Conservation (phyloP, 169 alveolate genomes). For the Eimeria falciformis region DNA sequence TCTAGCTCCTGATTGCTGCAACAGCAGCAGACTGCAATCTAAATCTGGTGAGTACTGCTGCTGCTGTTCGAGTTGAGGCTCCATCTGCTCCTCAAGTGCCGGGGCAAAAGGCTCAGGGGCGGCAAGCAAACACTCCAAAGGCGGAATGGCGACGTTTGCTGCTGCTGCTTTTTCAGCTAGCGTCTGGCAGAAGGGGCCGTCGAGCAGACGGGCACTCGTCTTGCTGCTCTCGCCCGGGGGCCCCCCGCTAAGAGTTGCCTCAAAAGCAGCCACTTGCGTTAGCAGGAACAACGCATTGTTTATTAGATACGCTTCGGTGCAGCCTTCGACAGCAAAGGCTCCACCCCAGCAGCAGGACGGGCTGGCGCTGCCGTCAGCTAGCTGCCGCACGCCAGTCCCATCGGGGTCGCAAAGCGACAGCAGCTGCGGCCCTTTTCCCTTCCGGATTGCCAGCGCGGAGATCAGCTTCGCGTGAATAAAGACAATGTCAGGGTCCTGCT, state of each 20-base stretch:
- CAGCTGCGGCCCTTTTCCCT: constrained; percentile 61
- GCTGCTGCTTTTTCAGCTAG: background rate
- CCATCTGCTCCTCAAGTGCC: background rate
- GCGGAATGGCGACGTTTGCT: constrained; percentile 12
- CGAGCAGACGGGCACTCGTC: background rate
- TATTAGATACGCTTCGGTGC: constrained; percentile 68
- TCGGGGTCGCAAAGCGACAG: constrained; percentile 67
- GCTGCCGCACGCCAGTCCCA: constrained; percentile 67
- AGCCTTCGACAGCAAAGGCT: constrained; percentile 72
- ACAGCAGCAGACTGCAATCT: background rate
- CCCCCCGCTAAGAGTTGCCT: constrained; percentile 8
- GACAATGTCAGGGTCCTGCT: constrained; percentile 49
- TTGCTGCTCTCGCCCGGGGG: background rate
- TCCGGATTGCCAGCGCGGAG: constrained; percentile 57
- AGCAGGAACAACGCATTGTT: constrained; percentile 37
- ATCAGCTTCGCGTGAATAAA: constrained; percentile 62
- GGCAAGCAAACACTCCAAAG: background rate
- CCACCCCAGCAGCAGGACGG: constrained; percentile 72
- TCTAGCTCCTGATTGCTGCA: background rate
- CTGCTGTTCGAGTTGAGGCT: constrained; percentile 21
- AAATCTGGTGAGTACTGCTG: background rate
- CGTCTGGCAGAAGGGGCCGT: constrained; percentile 43
- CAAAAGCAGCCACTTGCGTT: constrained; percentile 71
- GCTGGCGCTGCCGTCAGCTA: constrained; percentile 52
- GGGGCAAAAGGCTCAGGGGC: background rate